Conservation (phyloP, 2,329 filamentous ascomycete genomes). For the Trichothecium roseum region DNA sequence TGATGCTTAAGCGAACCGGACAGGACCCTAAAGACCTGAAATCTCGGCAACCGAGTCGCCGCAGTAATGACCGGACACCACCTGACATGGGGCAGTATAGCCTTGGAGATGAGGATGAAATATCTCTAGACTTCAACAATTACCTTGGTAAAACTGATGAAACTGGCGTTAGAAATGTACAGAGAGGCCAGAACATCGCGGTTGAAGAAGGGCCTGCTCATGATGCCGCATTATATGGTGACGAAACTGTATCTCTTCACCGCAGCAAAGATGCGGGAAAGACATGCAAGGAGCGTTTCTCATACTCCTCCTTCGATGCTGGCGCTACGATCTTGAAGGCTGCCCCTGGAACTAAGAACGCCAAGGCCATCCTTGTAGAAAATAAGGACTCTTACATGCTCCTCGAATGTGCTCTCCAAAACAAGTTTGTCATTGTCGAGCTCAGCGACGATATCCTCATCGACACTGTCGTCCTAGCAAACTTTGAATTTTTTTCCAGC, state of each 20-base stretch:
- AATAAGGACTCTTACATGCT: conserved; percentile 99
- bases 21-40: conserved; percentile 60
- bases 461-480: conserved; percentile 93
- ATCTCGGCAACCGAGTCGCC: conserved; percentile 33
- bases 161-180: conserved; percentile 1
- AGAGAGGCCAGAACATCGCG: conserved; percentile 1
- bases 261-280: conserved; percentile 89
- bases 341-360: conserved; percentile 74
- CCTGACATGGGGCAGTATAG: conserved; percentile 64
- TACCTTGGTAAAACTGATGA: conserved; percentile 25
- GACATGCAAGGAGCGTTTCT: conserved; percentile 96
- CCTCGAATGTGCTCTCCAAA: conserved; percentile 73
- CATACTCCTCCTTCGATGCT: conserved; percentile 94
- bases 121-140: conserved; percentile 46
- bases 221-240: conserved; percentile 34
- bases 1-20: conserved; percentile 77
- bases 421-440: conserved; percentile 93
- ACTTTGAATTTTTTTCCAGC: conserved; percentile 98
- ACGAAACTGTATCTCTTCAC: conserved; percentile 41
- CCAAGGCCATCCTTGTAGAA: conserved; percentile 82
- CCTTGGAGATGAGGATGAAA: conserved; percentile 81
- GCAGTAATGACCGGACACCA: conserved; percentile 33
- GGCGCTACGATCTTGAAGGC: conserved; percentile 90
- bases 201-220: conserved; percentile 10
- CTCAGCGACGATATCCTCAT: conserved; percentile 79